phyloP scores from a whole-genome alignment of 306 rosid species.

The Fragaria vesca region DNA sequence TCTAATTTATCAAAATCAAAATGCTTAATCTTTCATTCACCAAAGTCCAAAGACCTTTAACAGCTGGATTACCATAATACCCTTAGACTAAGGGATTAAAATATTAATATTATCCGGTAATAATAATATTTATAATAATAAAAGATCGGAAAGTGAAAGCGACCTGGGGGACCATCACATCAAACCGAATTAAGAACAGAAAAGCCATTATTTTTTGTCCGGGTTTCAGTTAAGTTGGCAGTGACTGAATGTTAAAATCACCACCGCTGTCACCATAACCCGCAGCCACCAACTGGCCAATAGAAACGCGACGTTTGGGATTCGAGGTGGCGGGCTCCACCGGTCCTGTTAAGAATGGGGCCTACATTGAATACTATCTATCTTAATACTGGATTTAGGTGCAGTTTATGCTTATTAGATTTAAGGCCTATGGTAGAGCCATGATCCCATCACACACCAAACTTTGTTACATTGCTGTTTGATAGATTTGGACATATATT shows the following conservation, averaged over 20 bases:
- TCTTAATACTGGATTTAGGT: not conserved
- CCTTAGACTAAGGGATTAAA: not conserved
- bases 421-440: not conserved
- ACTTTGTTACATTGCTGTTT: too few species aligned
- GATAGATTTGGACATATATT: too few species aligned
- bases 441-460: not conserved
- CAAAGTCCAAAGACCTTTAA: not conserved
- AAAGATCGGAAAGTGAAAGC: not conserved
- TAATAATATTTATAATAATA: not conserved
- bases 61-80: not conserved
- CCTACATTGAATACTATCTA: not conserved
- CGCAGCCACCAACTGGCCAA: not conserved
- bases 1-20: not conserved
- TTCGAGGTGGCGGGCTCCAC: not conserved
- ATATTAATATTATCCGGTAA: not conserved
- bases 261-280: conserved; percentile 13
- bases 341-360: not conserved
- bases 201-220: not conserved
- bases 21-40: not conserved
- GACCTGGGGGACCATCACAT: conserved; percentile 12
- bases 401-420: not conserved
- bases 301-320: not conserved
- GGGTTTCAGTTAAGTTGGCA: not conserved
- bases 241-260: conserved; percentile 10
- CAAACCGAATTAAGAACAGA: not conserved